Base-by-base conservation (phyloP, 2,329 filamentous ascomycete genomes). In the Fusarium nelsonii region DNA sequence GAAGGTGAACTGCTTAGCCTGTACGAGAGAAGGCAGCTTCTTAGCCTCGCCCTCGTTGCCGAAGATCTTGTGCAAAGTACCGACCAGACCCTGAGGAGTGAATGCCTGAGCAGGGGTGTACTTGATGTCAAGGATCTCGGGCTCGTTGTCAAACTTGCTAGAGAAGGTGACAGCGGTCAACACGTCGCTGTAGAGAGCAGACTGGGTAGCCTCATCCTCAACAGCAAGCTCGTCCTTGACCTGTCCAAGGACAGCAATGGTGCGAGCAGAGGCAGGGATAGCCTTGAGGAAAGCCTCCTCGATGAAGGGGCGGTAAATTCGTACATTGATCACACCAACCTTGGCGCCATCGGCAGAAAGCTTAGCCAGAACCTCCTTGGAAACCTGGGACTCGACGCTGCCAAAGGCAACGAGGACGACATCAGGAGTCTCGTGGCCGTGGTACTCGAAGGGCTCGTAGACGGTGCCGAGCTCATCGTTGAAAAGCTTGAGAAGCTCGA, bases 391-490 rank as follows among this genome's bases (percentile, higher is more conserved):
- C 83, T 99, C 96, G 7, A 94, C 89, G 63, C 93, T 97, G 72
- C 96, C 96, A 74, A 99, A 97, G 44, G 93, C 92, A 32, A 98
- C 94, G 34, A 98, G 83, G 16, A 99, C 93, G 11, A 90, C 89
- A 70, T 95, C 92, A 6, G 96, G 89, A 43, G 89, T 84, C 49
- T 88, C 84, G 77, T 98, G 93, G 26, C 96, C 96, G 75, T 91
- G 88, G 82, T 99, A 99, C 82, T 99, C 96, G 74, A 98, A 99
- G 8, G 93, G 89, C 75, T 91, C 88, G 79, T 99, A 99, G 70
- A 95, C 90, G 44, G 96, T 98, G 61, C 95, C 96, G 26, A 99
- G 89, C 83, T 98, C 94, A 67, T 89, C 88, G 80, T 98, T 99
- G 81, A 97, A 90, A 23, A 90, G 86, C 68, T 88, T 86, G 51